A percentile compares a stretch with the other conserved stretches of the same genome.
phyloP scores from a whole-genome alignment of 352 stramenopile species.

The Phytophthora crassamura region DNA sequence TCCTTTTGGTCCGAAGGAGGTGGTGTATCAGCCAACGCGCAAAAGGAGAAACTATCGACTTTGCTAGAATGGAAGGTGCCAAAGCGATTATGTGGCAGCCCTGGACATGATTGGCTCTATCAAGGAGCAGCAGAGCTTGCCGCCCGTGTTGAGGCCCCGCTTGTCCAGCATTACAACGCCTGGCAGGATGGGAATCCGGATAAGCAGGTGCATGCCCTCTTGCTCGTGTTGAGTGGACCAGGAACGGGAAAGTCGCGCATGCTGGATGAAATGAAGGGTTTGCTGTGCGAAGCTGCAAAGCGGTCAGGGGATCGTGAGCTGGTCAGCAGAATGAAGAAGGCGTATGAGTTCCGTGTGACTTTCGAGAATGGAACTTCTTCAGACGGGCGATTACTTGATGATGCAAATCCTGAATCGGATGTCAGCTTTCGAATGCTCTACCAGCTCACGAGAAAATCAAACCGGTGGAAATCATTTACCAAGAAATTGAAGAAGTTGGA shows the following conservation, averaged over 20 bases:
- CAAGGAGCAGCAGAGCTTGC: constrained; percentile 1
- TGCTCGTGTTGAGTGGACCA: constrained; percentile 21
- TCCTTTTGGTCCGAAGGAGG: too few species aligned
- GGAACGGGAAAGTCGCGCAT: constrained; percentile 34
- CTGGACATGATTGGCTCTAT: background rate
- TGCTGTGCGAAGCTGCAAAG: constrained; percentile 26
- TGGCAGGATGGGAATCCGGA: background rate
- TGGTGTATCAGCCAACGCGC: too few species aligned
- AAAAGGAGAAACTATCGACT: too few species aligned
- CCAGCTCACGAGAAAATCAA: constrained; percentile 23
- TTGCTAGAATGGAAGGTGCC: constrained; percentile 23
- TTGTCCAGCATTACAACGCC: constrained; percentile 8
- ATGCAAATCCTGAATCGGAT: constrained; percentile 7
- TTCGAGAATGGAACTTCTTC: constrained; percentile 2
- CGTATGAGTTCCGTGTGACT: constrained; percentile 11
- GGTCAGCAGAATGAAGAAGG: constrained; percentile 5
- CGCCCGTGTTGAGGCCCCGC: background rate
- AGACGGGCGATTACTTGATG: background rate
- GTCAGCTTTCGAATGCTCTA: constrained; percentile 39
- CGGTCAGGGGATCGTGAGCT: constrained; percentile 8
- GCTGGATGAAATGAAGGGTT: constrained; percentile 36
- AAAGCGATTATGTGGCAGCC: constrained; percentile 1
- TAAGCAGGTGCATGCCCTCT: constrained; percentile 19
- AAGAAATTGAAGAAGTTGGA: constrained; percentile 2
- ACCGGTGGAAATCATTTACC: background rate